A percentile compares a stretch with the other conserved stretches of the same genome.
These are phyloP conservation scores for Xerocomellus amylosporus DNA, from an alignment of 768 basidiomycete species.

Conservation along the genomic window DNA sequence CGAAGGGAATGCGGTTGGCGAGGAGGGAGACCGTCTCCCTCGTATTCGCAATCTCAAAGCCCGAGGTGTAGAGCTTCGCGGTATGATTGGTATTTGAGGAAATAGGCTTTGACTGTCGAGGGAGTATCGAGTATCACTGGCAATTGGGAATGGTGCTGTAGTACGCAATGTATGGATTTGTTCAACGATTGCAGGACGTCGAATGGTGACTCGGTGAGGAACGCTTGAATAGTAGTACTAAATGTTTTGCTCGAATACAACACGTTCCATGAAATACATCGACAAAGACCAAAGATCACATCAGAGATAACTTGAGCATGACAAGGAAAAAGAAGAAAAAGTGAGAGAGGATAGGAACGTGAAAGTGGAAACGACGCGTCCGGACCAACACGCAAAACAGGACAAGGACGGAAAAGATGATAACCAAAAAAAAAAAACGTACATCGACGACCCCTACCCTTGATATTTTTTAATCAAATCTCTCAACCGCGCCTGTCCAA, in stretches of 20 bases:
- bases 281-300: not conserved
- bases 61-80: constrained; percentile 35
- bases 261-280: constrained; percentile 4
- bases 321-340: not conserved
- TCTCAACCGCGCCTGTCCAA: constrained; percentile 72
- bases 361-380: not conserved
- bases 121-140: no score
- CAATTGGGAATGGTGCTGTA: not conserved
- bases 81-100: constrained; percentile 28
- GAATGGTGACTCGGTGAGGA: no score
- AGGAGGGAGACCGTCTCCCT: constrained; percentile 38
- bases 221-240: not conserved
- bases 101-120: not conserved
- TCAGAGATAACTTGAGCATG: not conserved
- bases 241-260: constrained; percentile 1
- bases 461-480: constrained; percentile 86
- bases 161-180: not conserved
- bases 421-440: not conserved
- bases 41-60: constrained; percentile 40
- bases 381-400: not conserved
- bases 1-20: constrained; percentile 44
- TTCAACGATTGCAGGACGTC: not conserved
- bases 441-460: constrained; percentile 22
- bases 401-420: not conserved
- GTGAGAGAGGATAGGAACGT: not conserved